phyloP scores from a whole-genome alignment of 202 grass and related monocot genomes.

The Carex arenaria region DNA sequence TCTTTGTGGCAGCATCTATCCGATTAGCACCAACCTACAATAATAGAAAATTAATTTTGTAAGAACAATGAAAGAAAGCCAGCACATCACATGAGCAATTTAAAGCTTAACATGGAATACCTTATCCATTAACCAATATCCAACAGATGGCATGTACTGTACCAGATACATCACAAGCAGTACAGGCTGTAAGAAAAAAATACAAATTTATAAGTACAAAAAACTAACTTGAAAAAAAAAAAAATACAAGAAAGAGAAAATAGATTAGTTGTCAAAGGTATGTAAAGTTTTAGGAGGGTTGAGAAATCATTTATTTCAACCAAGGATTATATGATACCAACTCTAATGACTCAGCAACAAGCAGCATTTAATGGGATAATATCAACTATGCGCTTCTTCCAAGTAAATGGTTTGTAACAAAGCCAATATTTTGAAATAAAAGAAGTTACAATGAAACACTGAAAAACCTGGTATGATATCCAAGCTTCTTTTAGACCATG shows the following conservation, averaged over 20 bases:
- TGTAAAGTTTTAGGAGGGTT: background rate
- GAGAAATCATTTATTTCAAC: background rate
- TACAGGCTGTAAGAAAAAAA: slow-evolving; percentile 66
- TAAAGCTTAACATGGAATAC: slow-evolving; percentile 36
- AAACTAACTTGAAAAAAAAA: background rate
- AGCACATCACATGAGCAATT: background rate
- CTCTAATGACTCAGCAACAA: background rate
- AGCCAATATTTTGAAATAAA: background rate
- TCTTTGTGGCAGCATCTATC: slow-evolving; percentile 60
- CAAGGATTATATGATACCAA: background rate
- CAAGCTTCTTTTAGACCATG: slow-evolving; percentile 97
- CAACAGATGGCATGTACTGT: slow-evolving; percentile 83
- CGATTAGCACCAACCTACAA: slow-evolving; percentile 74
- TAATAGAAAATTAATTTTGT: background rate
- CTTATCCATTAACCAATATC: slow-evolving; percentile 92
- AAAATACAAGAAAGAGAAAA: background rate
- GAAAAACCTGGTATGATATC: slow-evolving; percentile 83
- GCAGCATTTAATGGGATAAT: background rate
- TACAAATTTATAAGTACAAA: background rate
- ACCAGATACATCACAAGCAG: slow-evolving; percentile 89
- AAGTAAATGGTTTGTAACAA: background rate
- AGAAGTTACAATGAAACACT: slow-evolving; percentile 1
- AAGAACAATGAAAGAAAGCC: background rate
- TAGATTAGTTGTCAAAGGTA: background rate
- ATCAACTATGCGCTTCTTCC: background rate